Conservation (phyloP, 768 basidiomycete species). For the Leccinum truebloodii region DNA sequence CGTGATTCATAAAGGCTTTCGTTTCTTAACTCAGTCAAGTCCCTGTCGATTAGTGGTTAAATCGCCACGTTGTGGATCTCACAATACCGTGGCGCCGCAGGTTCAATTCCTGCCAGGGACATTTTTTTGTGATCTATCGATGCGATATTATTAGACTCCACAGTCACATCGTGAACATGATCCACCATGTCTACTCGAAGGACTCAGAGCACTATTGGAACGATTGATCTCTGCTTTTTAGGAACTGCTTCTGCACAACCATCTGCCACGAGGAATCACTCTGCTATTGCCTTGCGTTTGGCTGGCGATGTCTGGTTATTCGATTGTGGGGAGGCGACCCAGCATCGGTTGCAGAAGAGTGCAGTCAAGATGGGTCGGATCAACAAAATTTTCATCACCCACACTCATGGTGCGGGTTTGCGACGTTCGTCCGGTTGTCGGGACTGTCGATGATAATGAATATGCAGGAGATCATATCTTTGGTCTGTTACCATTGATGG, state of each 20-base stretch:
- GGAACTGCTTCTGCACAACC: constrained; percentile 84
- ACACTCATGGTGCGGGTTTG: constrained; percentile 68
- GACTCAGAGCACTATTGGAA: constrained; percentile 15
- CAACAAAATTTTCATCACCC: constrained; percentile 84
- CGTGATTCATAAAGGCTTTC: too few relatives aligned
- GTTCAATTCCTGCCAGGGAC: constrained; percentile 40
- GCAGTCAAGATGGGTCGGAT: constrained; percentile 76
- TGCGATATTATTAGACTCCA: too few relatives aligned
- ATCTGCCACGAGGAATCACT: constrained; percentile 77
- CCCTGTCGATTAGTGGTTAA: constrained; percentile 47
- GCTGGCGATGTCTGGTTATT: constrained; percentile 79
- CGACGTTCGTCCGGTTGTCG: not conserved
- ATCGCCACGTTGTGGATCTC: constrained; percentile 42
- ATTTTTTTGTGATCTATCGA: constrained; percentile 8
- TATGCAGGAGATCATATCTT: constrained; percentile 80
- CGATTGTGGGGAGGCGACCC: constrained; percentile 85
- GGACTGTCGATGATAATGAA: not conserved
- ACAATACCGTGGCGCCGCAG: constrained; percentile 38
- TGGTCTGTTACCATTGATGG: constrained; percentile 68
- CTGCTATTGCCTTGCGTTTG: constrained; percentile 66
- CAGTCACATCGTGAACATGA: not conserved
- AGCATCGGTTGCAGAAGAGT: constrained; percentile 74
- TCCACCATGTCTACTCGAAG: constrained; percentile 21
- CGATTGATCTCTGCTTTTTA: constrained; percentile 68
- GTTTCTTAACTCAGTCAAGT: constrained; percentile 15